Base-by-base conservation (phyloP, 129 eudicot species). In the Tagetes erecta region DNA sequence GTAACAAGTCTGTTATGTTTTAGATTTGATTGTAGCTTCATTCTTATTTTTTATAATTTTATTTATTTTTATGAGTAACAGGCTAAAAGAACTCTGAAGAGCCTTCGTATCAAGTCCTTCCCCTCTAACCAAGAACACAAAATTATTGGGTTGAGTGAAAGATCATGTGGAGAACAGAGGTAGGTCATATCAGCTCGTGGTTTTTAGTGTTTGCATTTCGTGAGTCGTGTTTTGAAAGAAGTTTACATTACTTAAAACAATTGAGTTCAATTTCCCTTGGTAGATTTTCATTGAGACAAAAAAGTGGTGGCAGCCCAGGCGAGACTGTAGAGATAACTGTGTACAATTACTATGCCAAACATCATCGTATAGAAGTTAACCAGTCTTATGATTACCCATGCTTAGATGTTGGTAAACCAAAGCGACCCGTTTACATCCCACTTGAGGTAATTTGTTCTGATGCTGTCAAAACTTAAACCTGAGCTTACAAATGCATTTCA, bases 401-500 rank as follows among this genome's bases (percentile, higher is more conserved):
- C 74, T 80, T 93, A 27, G 89, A 93, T 86, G 98, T 90, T 33
- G 98, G 96, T 14, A 93, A 83, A 42, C 90, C 96, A 0, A 89
- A 84, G 73, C 81, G 91, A 1, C 98, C 96, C 0, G 87, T 92
- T 31, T 89, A 73, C 80, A 53, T 92, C 37, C 96, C 98, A 1
- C 55, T 92, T 1, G 98, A 92, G 92, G 98, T 92, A 73, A 70
- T 41, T 13, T 1, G 6, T 6, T 44, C 10, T 1, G 49, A 44
- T 4, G 49, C 8, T 44, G 49, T 44, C 8, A 8, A 6, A 44
- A 44, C 49, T 44, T 44, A 8, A 6, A 44, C 6, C 49, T 6
- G 49, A 44, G 6, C 49, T 44, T 44, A 44, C 2, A 8, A 44
- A 7, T 44, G 2, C 49, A 7, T 44, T 44, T 2, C 8, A 6